These are phyloP conservation scores for Mycena citricolor DNA, from an alignment of 1,284 basidiomycete species.

Conservation along the genomic window DNA sequence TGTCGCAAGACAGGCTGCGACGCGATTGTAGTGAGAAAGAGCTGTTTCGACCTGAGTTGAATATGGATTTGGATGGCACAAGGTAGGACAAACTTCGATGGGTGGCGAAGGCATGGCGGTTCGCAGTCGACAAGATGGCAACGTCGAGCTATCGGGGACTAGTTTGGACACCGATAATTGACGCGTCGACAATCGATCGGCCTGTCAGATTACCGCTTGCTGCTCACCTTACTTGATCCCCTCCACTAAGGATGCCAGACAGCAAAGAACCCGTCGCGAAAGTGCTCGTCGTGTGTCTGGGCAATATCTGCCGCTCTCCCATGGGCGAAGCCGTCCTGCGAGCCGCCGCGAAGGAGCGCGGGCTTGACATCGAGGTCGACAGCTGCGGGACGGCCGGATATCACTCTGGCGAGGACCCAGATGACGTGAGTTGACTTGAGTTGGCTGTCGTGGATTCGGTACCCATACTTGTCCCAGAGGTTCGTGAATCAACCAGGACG, in stretches of 20 bases:
- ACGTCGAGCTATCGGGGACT: conserved; percentile 1
- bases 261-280: conserved; percentile 31
- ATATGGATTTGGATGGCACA: no score
- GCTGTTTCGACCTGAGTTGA: no score
- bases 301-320: conserved; percentile 78
- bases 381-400: conserved; percentile 74
- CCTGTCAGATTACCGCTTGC: not conserved
- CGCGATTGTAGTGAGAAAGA: conserved; percentile 83
- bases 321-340: conserved; percentile 78
- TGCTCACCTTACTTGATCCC: no score
- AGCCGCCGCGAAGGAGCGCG: conserved; percentile 60
- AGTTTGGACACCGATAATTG: not conserved
- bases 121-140: conserved; percentile 5
- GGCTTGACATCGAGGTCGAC: conserved; percentile 63
- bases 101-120: conserved; percentile 69
- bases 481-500: not conserved
- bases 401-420: conserved; percentile 72
- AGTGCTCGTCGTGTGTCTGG: conserved; percentile 71
- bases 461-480: not conserved
- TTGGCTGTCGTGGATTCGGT: no score
- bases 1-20: conserved; percentile 73
- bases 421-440: conserved; percentile 49
- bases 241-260: no score
- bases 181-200: conserved; percentile 9
- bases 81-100: conserved; percentile 40